Evolutionary conservation across 2,329 filamentous ascomycete species (phyloP).

Genomic region (Parastagonospora avenae): DNA sequence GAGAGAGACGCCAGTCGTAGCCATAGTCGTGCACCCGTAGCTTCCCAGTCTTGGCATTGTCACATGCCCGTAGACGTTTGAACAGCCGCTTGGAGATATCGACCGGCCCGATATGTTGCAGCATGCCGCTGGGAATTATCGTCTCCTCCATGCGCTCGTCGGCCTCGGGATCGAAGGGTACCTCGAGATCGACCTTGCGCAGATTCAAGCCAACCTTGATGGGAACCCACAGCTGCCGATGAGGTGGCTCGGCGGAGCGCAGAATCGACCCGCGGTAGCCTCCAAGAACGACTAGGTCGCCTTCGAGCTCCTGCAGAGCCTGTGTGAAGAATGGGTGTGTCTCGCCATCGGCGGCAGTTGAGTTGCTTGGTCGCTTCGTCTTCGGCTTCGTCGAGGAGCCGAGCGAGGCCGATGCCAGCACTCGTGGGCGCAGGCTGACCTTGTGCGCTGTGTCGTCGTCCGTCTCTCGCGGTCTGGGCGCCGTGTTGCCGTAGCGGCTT

Average conservation of each 20-base stretch:
- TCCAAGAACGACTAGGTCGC: constrained; percentile 86
- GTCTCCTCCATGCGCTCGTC: constrained; percentile 81
- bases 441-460: constrained; percentile 18
- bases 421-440: constrained; percentile 24
- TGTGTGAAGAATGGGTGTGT: constrained; percentile 58
- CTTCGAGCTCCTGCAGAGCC: constrained; percentile 72
- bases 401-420: constrained; percentile 15
- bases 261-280: constrained; percentile 92
- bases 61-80: constrained; percentile 73
- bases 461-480: constrained; percentile 16
- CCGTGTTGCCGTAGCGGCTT: constrained; percentile 17
- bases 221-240: constrained; percentile 91
- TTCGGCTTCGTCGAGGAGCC: constrained; percentile 20
- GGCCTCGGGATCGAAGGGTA: constrained; percentile 79
- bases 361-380: constrained; percentile 11
- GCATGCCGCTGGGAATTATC: constrained; percentile 85
- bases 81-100: constrained; percentile 85
- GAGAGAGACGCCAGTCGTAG: constrained; percentile 92
- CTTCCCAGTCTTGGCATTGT: constrained; percentile 73
- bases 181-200: constrained; percentile 87
- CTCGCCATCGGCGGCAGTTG: constrained; percentile 33
- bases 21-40: constrained; percentile 87
- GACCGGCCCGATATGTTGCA: constrained; percentile 89
- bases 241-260: constrained; percentile 77
- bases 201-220: constrained; percentile 92